A percentile compares a stretch with the other conserved stretches of the same genome.
Evolutionary conservation across 202 grass and related monocot species (phyloP).

Genomic region (Dendrocalamus latiflorus): DNA sequence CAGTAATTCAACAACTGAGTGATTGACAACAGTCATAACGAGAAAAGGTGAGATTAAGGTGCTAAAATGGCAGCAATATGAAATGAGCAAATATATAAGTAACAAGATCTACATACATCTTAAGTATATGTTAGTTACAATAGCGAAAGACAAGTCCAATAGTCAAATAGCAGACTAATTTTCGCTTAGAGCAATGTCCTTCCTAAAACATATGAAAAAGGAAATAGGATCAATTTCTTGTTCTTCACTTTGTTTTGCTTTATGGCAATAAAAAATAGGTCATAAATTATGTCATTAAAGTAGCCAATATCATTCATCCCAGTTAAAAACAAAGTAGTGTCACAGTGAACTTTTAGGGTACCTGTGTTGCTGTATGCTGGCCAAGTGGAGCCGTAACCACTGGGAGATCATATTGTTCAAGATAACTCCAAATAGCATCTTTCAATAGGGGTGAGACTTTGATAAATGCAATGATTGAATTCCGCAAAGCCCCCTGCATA

Average conservation of each 20-base stretch:
- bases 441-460: constrained; percentile 83
- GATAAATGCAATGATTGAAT: constrained; percentile 80
- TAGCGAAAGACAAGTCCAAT: background rate
- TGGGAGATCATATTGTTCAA: constrained; percentile 97
- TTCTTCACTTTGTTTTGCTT: background rate
- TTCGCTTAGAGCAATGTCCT: background rate
- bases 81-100: background rate
- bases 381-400: constrained; percentile 54
- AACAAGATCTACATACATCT: constrained; percentile 1
- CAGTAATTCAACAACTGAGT: background rate
- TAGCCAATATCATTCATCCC: background rate
- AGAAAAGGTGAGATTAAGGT: background rate
- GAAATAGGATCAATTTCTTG: background rate
- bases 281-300: background rate
- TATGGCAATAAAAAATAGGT: background rate
- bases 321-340: background rate
- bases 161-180: background rate
- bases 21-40: background rate
- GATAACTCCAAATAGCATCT: constrained; percentile 87
- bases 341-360: constrained; percentile 21
- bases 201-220: background rate
- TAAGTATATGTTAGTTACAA: background rate
- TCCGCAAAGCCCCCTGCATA: constrained; percentile 79
- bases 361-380: constrained; percentile 63
- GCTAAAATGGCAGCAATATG: background rate